phyloP scores from a whole-genome alignment of 2,329 filamentous ascomycete species.

The Aspergillus puulaauensis region DNA sequence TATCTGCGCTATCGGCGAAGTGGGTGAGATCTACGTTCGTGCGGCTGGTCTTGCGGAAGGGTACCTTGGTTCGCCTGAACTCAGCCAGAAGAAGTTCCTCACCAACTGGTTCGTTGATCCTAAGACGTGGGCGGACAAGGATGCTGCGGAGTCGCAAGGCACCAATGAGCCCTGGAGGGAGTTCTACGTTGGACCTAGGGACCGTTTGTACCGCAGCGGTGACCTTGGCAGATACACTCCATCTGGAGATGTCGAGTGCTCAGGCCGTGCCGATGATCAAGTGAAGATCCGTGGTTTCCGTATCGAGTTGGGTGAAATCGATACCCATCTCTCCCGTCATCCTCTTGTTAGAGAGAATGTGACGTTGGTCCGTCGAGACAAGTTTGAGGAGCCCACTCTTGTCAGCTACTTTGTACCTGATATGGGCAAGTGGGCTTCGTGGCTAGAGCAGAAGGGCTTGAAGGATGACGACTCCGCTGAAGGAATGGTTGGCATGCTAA shows the following conservation, averaged over 20 bases:
- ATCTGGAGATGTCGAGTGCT: constrained; percentile 71
- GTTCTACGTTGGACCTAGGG: constrained; percentile 77
- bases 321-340: constrained; percentile 74
- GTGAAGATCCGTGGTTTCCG: constrained; percentile 96
- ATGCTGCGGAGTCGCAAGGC: constrained; percentile 54
- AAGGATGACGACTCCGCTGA: constrained; percentile 53
- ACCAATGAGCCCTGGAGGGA: constrained; percentile 71
- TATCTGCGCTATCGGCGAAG: constrained; percentile 76
- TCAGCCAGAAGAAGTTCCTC: constrained; percentile 75
- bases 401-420: constrained; percentile 92
- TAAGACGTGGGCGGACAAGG: constrained; percentile 64
- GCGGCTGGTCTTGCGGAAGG: constrained; percentile 82
- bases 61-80: constrained; percentile 63
- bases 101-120: constrained; percentile 83
- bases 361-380: constrained; percentile 80
- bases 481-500: constrained; percentile 56
- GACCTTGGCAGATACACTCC: constrained; percentile 76
- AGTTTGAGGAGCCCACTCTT: constrained; percentile 79
- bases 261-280: constrained; percentile 80
- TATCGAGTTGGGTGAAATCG: constrained; percentile 92
- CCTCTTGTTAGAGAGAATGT: constrained; percentile 78
- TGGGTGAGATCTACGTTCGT: constrained; percentile 80
- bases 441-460: constrained; percentile 57
- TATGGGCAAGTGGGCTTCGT: constrained; percentile 68
- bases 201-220: constrained; percentile 83